These are phyloP conservation scores for Nosema muscidifuracis DNA, from an alignment of 371 early-diverging fungal species.

Conservation along the genomic window DNA sequence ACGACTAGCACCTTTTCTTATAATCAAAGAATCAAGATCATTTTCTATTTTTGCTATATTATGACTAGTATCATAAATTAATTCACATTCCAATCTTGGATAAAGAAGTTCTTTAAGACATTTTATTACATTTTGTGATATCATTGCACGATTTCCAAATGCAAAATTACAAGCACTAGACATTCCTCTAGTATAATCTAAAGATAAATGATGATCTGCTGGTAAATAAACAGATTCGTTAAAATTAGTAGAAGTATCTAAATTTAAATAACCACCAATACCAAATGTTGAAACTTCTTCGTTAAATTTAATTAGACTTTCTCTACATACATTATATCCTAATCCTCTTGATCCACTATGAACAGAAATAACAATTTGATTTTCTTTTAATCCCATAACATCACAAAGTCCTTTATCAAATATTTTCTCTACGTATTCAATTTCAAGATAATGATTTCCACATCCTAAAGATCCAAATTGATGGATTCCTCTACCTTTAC, in stretches of 20 bases:
- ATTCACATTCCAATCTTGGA: slow-evolving; percentile 21
- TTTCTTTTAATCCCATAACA: slow-evolving; percentile 41
- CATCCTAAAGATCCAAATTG: slow-evolving; percentile 60
- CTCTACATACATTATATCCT: slow-evolving; percentile 51
- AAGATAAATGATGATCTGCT: slow-evolving; percentile 24
- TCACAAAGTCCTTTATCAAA: slow-evolving; percentile 43
- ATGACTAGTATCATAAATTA: slow-evolving; percentile 62
- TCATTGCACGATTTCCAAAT: slow-evolving; percentile 60
- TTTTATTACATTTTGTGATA: slow-evolving; percentile 45
- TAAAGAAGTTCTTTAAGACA: slow-evolving; percentile 37
- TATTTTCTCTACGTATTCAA: slow-evolving; percentile 58
- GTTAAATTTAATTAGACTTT: slow-evolving; percentile 32
- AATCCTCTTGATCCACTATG: slow-evolving; percentile 63
- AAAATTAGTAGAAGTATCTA: neutral
- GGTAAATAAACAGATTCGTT: slow-evolving; percentile 9
- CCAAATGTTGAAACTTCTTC: neutral
- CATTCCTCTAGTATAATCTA: slow-evolving; percentile 51
- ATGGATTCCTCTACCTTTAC: slow-evolving; percentile 47
- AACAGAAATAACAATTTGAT: slow-evolving; percentile 54
- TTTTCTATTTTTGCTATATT: slow-evolving; percentile 56
- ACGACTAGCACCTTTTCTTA: slow-evolving; percentile 61
- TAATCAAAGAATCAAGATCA: slow-evolving; percentile 37
- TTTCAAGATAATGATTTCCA: slow-evolving; percentile 64
- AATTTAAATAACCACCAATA: neutral
- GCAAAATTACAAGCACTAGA: slow-evolving; percentile 62